Evolutionary conservation across 257 asterid genomes (phyloP).

Genomic region (Datura wrightii): DNA sequence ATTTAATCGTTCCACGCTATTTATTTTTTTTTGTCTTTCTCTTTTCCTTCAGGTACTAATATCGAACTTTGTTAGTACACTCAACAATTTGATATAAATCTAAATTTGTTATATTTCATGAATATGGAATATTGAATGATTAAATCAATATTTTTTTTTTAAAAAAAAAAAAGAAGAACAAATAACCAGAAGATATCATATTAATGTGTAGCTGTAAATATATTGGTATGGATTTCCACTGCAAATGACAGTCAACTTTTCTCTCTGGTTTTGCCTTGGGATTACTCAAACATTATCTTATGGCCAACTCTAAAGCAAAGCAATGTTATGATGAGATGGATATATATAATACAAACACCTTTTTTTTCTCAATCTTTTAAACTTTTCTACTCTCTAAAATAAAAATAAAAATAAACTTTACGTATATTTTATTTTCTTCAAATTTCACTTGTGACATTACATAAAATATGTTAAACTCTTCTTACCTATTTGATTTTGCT

Average conservation of each 20-base stretch:
- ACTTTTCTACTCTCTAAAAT: too few species aligned
- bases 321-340: neutral
- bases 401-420: too few species aligned
- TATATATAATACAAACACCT: too few species aligned
- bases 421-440: too few species aligned
- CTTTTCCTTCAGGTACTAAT: neutral
- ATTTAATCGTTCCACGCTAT: neutral
- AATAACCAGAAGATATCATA: neutral
- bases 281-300: neutral
- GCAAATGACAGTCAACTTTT: neutral
- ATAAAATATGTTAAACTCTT: too few species aligned
- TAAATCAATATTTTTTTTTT: neutral
- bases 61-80: neutral
- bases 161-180: neutral
- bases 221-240: neutral
- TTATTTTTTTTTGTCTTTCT: too few species aligned
- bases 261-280: conserved; percentile 12
- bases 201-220: neutral
- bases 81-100: neutral
- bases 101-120: neutral
- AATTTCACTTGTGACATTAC: too few species aligned
- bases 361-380: too few species aligned
- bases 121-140: neutral
- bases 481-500: too few species aligned
- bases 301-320: neutral